Percentiles rank a stretch among this genome's conserved stretches.
Conservation (phyloP, 495 filamentous ascomycete genomes). For the Jackrogersella multiformis region DNA sequence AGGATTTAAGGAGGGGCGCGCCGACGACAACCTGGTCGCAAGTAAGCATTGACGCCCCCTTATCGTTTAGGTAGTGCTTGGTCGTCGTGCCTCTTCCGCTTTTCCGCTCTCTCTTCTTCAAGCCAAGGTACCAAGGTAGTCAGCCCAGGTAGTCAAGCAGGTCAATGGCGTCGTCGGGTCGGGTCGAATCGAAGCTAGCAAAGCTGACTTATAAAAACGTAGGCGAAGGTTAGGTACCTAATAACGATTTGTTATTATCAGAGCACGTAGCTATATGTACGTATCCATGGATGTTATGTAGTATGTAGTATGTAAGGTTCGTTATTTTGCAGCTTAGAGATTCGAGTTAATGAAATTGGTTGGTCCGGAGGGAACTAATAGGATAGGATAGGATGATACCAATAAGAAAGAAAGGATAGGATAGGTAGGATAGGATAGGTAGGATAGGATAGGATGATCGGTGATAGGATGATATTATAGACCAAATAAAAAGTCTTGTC, state of each 20-base stretch:
- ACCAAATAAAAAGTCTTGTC: constrained; percentile 24
- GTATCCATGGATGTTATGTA: not conserved
- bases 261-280: constrained; percentile 27
- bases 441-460: constrained; percentile 1
- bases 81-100: constrained; percentile 10
- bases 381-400: constrained; percentile 2
- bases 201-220: not conserved
- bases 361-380: not conserved
- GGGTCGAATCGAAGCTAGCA: constrained; percentile 13
- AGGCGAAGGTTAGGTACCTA: constrained; percentile 6
- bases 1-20: constrained; percentile 43
- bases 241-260: constrained; percentile 39
- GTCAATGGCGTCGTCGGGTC: no score
- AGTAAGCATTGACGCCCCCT: constrained; percentile 42
- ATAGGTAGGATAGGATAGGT: not conserved
- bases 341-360: constrained; percentile 2
- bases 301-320: not conserved
- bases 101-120: not conserved
- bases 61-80: constrained; percentile 16
- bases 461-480: not conserved
- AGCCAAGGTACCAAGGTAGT: no score
- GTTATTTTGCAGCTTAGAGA: not conserved
- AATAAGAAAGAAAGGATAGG: not conserved
- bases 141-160: no score
- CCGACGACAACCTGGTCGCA: constrained; percentile 43